phyloP scores from a whole-genome alignment of 176 grass and related monocot species.

The Guadua angustifolia region DNA sequence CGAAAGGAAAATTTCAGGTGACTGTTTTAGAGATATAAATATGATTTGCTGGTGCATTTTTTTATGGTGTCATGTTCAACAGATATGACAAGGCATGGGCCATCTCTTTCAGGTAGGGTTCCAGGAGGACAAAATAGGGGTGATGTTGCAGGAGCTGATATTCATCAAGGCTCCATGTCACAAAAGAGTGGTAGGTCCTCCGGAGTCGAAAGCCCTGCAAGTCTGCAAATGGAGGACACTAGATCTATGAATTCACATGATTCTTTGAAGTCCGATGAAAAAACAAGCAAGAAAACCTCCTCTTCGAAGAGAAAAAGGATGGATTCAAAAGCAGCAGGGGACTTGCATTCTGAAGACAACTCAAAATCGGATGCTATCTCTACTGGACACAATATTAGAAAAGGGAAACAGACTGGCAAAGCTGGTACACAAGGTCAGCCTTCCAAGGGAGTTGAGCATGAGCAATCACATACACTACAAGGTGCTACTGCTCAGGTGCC shows the following conservation, averaged over 20 bases:
- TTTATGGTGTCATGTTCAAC: conserved; percentile 46
- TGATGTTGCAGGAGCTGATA: conserved; percentile 57
- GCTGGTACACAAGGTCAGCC: conserved; percentile 56
- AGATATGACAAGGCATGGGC: conserved; percentile 61
- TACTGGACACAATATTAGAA: conserved; percentile 63
- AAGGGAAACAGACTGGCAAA: conserved; percentile 72
- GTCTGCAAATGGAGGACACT: conserved; percentile 80
- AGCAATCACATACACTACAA: conserved; percentile 65
- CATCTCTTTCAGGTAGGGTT: conserved; percentile 47
- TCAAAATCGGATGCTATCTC: conserved; percentile 75
- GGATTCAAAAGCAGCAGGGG: conserved; percentile 65
- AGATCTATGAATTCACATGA: conserved; percentile 94
- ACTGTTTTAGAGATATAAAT: conserved; percentile 40
- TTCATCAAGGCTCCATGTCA: conserved; percentile 72
- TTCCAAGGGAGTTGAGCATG: conserved; percentile 55
- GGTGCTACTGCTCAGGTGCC: conserved; percentile 52
- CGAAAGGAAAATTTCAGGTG: conserved; percentile 26
- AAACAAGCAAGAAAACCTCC: conserved; percentile 75
- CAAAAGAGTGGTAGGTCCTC: conserved; percentile 75
- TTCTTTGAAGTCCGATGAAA: conserved; percentile 84
- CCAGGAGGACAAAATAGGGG: conserved; percentile 52
- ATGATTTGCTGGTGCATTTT: conserved; percentile 39
- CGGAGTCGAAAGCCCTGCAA: conserved; percentile 72
- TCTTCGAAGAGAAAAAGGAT: conserved; percentile 84
- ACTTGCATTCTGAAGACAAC: conserved; percentile 69